Evolutionary conservation across 2,329 filamentous ascomycete species (phyloP), one percentile per base, ranked within the genome.

Genomic region (Sporothrix mexicana): DNA sequence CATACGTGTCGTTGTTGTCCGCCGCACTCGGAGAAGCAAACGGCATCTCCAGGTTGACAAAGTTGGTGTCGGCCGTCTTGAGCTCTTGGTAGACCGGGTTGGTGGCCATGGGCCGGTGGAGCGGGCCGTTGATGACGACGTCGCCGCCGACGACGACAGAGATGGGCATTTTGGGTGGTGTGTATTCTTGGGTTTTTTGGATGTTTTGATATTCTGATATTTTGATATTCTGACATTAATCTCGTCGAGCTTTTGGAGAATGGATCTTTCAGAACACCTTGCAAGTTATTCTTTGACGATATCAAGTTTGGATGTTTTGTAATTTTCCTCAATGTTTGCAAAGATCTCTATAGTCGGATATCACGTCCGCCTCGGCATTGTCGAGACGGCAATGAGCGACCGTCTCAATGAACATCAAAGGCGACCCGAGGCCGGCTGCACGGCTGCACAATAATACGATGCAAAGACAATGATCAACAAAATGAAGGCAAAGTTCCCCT

Each of bases 121-220:
- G 66, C 5, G 66, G 66, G 66, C 66, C 66, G 25, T 53, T 53
- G 47, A 69, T 51, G 66, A 69, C 66, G 43, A 69, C 66, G 47
- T 69, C 66, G 20, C 66, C 66, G 66, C 66, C 66, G 47, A 49
- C 66, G 23, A 69, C 47, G 25, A 69, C 47, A 12, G 66, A 69
- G 45, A 69, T 30, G 23, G 66, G 66, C 66, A 69, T 69, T 2
- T 12, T 59, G n/a, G n/a, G n/a, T n/a, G n/a, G n/a, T n/a, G n/a
- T n/a, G n/a, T n/a, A n/a, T n/a, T n/a, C n/a, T n/a, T n/a, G n/a
- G n/a, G n/a, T n/a, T n/a, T n/a, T n/a, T n/a, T n/a, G n/a, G n/a
- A n/a, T n/a, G n/a, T n/a, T n/a, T n/a, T n/a, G n/a, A n/a, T n/a
- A n/a, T n/a, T n/a, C n/a, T n/a, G n/a, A n/a, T n/a, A n/a, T n/a